Conservation (phyloP, 257 asterid genomes). For the Solanum neorickii region DNA sequence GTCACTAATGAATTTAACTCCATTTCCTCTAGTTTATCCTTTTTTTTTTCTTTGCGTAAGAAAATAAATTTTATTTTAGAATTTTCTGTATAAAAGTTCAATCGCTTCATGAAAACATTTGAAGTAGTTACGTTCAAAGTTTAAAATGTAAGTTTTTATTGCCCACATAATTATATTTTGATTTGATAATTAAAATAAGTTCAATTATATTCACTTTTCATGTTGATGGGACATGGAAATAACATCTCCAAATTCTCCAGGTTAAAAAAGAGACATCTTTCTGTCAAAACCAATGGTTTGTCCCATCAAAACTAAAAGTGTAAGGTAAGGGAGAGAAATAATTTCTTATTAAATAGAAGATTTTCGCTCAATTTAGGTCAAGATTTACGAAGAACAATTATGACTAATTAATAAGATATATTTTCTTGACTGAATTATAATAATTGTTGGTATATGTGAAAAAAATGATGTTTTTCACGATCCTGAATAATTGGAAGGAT, state of each 20-base stretch:
- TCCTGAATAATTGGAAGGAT: neutral
- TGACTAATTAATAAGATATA: no score
- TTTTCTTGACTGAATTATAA: neutral
- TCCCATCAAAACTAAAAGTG: no score
- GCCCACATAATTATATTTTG: neutral
- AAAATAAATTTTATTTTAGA: no score
- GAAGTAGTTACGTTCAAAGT: neutral
- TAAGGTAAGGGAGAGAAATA: no score
- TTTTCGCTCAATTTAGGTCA: neutral
- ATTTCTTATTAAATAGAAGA: neutral
- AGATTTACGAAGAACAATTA: neutral
- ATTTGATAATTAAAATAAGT: neutral
- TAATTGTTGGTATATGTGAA: neutral
- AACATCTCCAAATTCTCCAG: no score
- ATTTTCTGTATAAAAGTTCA: neutral
- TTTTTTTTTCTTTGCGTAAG: neutral
- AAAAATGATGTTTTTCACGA: neutral
- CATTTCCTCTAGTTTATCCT: neutral
- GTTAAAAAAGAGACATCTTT: no score
- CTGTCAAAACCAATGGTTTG: no score
- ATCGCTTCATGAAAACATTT: neutral
- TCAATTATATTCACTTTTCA: neutral
- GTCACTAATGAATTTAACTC: neutral
- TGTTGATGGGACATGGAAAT: no score
- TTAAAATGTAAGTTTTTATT: neutral